Percentiles rank a stretch among this genome's conserved stretches.
These are phyloP conservation scores for Teratosphaeria zuluensis DNA, from an alignment of 2,329 filamentous ascomycete genomes.

Conservation along the genomic window DNA sequence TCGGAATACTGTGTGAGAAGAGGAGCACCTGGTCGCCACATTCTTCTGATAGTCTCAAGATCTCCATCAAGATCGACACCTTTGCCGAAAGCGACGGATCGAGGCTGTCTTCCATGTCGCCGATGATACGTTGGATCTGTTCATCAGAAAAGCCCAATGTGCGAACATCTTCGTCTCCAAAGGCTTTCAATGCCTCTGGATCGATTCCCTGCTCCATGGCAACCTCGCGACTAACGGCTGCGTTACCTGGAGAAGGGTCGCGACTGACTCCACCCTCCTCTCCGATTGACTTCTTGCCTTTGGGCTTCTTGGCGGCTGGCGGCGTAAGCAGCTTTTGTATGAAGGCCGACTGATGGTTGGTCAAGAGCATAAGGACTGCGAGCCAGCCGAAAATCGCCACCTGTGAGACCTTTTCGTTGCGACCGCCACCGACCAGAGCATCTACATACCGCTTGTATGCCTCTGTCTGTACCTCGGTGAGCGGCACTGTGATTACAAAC, in stretches of 20 bases:
- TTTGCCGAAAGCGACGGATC: slow-evolving; percentile 56
- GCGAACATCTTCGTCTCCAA: slow-evolving; percentile 22
- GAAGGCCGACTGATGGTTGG: slow-evolving; percentile 50
- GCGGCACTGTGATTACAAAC: slow-evolving; percentile 65
- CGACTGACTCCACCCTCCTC: background rate
- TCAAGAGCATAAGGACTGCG: slow-evolving; percentile 43
- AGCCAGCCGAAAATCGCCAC: slow-evolving; percentile 48
- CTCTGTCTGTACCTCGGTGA: slow-evolving; percentile 54
- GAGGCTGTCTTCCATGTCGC: slow-evolving; percentile 27
- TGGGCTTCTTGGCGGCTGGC: slow-evolving; percentile 8
- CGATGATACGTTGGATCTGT: slow-evolving; percentile 28
- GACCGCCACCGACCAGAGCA: slow-evolving; percentile 27
- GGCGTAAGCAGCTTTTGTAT: slow-evolving; percentile 39
- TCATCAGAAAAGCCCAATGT: slow-evolving; percentile 27
- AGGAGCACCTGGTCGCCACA: slow-evolving; percentile 66
- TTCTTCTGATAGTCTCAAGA: slow-evolving; percentile 55
- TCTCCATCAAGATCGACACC: slow-evolving; percentile 54
- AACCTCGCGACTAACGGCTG: background rate
- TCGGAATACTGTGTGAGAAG: slow-evolving; percentile 64
- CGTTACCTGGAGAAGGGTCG: slow-evolving; percentile 7
- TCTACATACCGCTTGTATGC: slow-evolving; percentile 51
- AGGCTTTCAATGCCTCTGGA: slow-evolving; percentile 8
- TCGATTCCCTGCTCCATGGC: background rate
- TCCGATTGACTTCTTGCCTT: background rate
- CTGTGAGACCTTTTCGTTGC: slow-evolving; percentile 28